These are phyloP conservation scores for Chlamydomonas eustigma DNA, from an alignment of 139 green algal genomes.

Conservation along the genomic window DNA sequence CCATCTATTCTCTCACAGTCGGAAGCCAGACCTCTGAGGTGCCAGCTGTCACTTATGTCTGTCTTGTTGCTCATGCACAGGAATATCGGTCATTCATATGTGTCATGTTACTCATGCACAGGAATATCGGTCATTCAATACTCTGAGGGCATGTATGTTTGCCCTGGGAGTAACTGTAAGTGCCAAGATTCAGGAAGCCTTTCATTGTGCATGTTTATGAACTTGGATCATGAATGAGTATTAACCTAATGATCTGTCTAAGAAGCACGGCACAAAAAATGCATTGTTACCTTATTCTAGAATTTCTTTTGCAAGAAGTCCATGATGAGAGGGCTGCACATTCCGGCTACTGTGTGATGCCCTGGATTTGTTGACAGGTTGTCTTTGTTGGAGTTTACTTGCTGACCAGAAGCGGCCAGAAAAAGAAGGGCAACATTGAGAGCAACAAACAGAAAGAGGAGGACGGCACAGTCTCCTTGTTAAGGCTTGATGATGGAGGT, in stretches of 20 bases:
- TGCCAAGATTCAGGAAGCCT: neutral
- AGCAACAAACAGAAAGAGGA: too few species aligned
- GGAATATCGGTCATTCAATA: slow-evolving; percentile 61
- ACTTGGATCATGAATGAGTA: neutral
- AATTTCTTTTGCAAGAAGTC: neutral
- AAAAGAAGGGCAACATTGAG: too few species aligned
- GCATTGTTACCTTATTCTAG: slow-evolving; percentile 2
- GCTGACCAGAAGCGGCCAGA: neutral
- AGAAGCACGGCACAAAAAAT: neutral
- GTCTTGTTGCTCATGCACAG: slow-evolving; percentile 28
- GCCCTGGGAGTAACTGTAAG: slow-evolving; percentile 55
- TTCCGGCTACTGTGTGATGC: neutral
- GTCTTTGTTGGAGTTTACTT: slow-evolving; percentile 8
- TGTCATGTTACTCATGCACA: slow-evolving; percentile 27
- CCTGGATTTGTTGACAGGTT: neutral
- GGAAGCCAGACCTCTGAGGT: too few species aligned
- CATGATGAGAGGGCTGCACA: neutral
- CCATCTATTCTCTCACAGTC: too few species aligned
- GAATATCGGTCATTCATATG: too few species aligned
- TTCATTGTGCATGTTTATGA: neutral
- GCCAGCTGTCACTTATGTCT: too few species aligned
- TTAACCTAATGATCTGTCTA: too few species aligned
- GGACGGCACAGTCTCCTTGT: too few species aligned
- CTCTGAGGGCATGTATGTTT: slow-evolving; percentile 69
- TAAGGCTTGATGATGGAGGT: too few species aligned